Evolutionary conservation across 495 filamentous ascomycete species (phyloP), one percentile per base, ranked within the genome.

Genomic region (Pyronema omphalodes): DNA sequence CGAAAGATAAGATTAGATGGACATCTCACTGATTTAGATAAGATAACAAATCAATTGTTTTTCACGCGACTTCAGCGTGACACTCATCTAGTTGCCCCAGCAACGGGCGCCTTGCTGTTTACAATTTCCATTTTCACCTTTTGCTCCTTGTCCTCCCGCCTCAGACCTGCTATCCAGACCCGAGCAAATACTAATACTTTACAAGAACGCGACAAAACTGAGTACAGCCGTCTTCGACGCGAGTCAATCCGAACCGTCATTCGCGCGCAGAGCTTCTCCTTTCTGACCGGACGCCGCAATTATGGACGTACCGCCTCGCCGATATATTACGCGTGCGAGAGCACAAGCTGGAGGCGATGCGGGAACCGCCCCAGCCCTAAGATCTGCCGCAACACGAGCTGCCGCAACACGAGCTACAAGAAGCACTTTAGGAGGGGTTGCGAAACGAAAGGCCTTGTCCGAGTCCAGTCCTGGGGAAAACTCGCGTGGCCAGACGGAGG

Each of bases 301-400:
- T 7, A 12, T 34, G 17, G 47, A 50, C 8, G 23, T 12, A 34
- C 61, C 55, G 41, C 37, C 57, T 3, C 60, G 60, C 33, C 52
- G 57, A 59, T 62, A 62, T 48, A 41, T 59, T 14, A 63, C 61
- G 37, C 60, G 61, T 53, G 52, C 61, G 12, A 52, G 57, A 29
- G 56, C 61, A 34, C 62, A 59, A 35, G 60, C 60, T 12, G 46
- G 52, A 41, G 57, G 53, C 29, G 55, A 53, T 48, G 18, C 52
- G 3, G 9, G 44, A 5, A 53, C 34, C 37, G 44, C 53, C 33
- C 33, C 45, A 19, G 43, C 52, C 6, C 49, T 17, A 33, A 53
- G 50, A 19, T 53, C 55, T 5, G 23, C 12, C 15, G 17, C 52
- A 23, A 33, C 50, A 17, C 39, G 39, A 8, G 14, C 15, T 23